These are phyloP conservation scores for Dothistroma septosporum DNA, from an alignment of 2,329 filamentous ascomycete genomes.

Conservation along the genomic window DNA sequence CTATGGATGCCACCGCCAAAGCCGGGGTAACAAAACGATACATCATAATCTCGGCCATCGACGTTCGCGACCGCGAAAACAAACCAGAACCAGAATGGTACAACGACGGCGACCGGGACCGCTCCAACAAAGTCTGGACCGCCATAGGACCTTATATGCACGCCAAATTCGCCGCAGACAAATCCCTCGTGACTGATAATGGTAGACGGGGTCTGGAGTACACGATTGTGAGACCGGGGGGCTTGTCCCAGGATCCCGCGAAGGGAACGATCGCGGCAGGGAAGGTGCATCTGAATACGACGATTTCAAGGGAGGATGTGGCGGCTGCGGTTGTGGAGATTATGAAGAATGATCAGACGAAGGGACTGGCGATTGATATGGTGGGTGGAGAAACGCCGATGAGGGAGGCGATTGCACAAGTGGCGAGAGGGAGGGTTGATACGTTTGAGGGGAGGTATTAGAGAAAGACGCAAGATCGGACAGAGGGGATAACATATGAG, in stretches of 20 bases:
- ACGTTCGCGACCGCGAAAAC: constrained; percentile 47
- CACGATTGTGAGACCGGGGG: constrained; percentile 45
- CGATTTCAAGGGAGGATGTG: constrained; percentile 55
- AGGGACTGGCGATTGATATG: constrained; percentile 44
- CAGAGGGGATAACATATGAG: too few species aligned
- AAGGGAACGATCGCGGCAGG: constrained; percentile 43
- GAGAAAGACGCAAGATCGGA: too few species aligned
- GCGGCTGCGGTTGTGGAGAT: constrained; percentile 56
- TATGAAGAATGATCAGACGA: constrained; percentile 47
- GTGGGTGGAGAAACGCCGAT: constrained; percentile 41
- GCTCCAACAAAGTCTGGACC: constrained; percentile 39
- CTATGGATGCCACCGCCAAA: constrained; percentile 57
- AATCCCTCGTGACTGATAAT: constrained; percentile 39
- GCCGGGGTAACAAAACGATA: constrained; percentile 56
- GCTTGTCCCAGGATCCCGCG: constrained; percentile 46
- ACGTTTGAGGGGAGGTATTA: constrained; percentile 36
- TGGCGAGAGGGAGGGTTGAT: constrained; percentile 37
- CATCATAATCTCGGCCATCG: constrained; percentile 60
- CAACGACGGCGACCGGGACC: constrained; percentile 36
- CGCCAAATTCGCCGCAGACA: constrained; percentile 45
- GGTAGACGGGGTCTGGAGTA: constrained; percentile 39
- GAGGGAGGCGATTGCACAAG: constrained; percentile 39
- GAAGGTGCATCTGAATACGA: constrained; percentile 38
- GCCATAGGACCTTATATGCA: constrained; percentile 40
- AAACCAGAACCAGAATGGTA: constrained; percentile 44